Evolutionary conservation across 2,329 filamentous ascomycete species (phyloP), one percentile per base, ranked within the genome.

Genomic region (Chaetomium strumarium): DNA sequence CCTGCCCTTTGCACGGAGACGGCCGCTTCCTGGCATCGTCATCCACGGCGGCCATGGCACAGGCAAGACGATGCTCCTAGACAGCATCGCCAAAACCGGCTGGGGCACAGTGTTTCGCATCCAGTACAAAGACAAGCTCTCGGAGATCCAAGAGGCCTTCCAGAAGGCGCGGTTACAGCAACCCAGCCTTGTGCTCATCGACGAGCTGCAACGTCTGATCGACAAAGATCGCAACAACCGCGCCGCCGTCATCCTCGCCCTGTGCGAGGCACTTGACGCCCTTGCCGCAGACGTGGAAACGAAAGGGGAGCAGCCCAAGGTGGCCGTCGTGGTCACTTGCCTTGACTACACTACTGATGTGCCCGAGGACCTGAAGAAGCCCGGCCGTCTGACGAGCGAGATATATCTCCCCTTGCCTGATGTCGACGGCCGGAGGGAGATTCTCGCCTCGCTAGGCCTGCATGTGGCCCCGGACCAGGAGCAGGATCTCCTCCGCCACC

Each of bases 1-100:
- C 2, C 71, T 63, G 1, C 63, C 62, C 2, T 53, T 55, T 24
- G 33, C 43, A 19, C 33, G 34, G 8, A 51, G 37, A 24, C 55
- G 45, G 5, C 62, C 62, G 66, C 64, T 61, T 69, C 42, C 79
- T 48, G 83, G 82, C 0, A 77, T 93, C 34, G 76, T 93, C 20
- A 74, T 96, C 5, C 85, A 95, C 65, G 92, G 92, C 13, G 84
- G 88, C 16, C 81, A 82, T 56, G 91, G 92, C 11, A 95, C 88
- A 0, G 92, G 92, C 20, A 96, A 96, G 71, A 86, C 83, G 0
- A 77, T 86, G 58, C 73, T 96, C 0, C 72, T 96, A 1, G 68
- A 85, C 14, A 79, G 80, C 31, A 75, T 96, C 17, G 79, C 83
- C 9, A 76, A 74, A 7, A 80, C 83, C 0, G 78, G 77, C 53